Evolutionary conservation across 805 yeast genomes (phyloP).

Genomic region (Yarrowia phangngaensis): DNA sequence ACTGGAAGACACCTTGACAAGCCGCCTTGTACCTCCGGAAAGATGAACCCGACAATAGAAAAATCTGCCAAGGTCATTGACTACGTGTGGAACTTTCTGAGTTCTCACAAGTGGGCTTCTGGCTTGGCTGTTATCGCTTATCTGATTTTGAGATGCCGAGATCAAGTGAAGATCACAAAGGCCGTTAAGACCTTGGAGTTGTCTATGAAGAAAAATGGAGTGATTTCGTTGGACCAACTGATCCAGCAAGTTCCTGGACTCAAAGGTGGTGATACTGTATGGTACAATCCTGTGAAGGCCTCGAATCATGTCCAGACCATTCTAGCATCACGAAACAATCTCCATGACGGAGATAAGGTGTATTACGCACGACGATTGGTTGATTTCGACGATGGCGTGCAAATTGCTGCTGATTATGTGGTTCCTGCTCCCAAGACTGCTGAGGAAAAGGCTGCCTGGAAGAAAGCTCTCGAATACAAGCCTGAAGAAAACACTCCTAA

Average conservation of each 20-base stretch:
- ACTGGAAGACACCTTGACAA: no score
- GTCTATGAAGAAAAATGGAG: slow-evolving; percentile 26
- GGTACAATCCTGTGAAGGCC: slow-evolving; percentile 59
- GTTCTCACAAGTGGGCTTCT: slow-evolving; percentile 3
- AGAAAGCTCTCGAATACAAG: slow-evolving; percentile 34
- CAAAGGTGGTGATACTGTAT: slow-evolving; percentile 47
- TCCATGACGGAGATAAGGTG: slow-evolving; percentile 51
- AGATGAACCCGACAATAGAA: slow-evolving; percentile 11
- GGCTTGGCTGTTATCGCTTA: slow-evolving; percentile 7
- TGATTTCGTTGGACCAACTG: slow-evolving; percentile 35
- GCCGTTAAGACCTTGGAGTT: slow-evolving; percentile 28
- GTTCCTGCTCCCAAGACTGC: slow-evolving; percentile 41
- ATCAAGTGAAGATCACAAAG: slow-evolving; percentile 17
- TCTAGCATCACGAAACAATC: slow-evolving; percentile 56
- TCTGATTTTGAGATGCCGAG: slow-evolving; percentile 1
- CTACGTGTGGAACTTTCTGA: slow-evolving; percentile 18
- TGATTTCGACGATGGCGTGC: slow-evolving; percentile 62
- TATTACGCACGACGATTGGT: slow-evolving; percentile 77
- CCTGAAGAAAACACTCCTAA: slow-evolving; percentile 38
- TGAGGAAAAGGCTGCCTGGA: slow-evolving; percentile 37
- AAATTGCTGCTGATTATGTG: slow-evolving; percentile 71
- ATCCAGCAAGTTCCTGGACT: slow-evolving; percentile 47
- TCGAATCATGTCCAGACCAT: slow-evolving; percentile 78
- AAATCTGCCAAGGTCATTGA: slow-evolving; percentile 9
- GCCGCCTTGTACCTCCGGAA: no score